Evolutionary conservation across 176 grass and related monocot genomes (phyloP).

Genomic region (Musa schizocarpa): DNA sequence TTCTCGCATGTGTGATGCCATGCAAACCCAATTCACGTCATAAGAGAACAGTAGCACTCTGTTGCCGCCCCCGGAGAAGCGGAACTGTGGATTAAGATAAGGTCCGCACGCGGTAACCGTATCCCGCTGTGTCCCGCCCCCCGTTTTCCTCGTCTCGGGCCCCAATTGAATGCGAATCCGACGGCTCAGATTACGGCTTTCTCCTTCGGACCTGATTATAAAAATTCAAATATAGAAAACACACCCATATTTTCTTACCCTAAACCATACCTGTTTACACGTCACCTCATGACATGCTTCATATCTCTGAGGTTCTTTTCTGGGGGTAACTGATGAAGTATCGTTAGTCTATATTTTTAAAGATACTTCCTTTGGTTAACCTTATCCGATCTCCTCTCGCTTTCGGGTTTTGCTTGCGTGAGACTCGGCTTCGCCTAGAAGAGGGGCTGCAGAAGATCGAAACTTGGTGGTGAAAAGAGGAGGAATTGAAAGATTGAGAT

Average conservation of each 20-base stretch:
- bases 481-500: conserved; percentile 13
- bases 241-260: too few species aligned
- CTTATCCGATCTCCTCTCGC: not conserved
- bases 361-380: too few species aligned
- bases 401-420: too few species aligned
- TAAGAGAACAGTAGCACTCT: not conserved
- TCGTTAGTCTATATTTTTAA: too few species aligned
- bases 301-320: too few species aligned
- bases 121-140: not conserved
- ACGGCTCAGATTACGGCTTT: not conserved
- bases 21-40: not conserved
- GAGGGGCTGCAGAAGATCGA: not conserved
- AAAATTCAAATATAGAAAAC: not conserved
- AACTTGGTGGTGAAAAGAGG: not conserved
- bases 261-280: not conserved
- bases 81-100: not conserved
- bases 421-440: not conserved
- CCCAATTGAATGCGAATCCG: not conserved
- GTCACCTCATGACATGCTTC: too few species aligned
- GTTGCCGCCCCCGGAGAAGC: too few species aligned
- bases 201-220: not conserved
- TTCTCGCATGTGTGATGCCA: not conserved
- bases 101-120: not conserved
- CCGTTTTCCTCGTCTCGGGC: conserved; percentile 5
- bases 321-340: too few species aligned